Evolutionary conservation across 1,139 yeast species (phyloP).

Genomic region (Sugiyamaella grinbergsii): DNA sequence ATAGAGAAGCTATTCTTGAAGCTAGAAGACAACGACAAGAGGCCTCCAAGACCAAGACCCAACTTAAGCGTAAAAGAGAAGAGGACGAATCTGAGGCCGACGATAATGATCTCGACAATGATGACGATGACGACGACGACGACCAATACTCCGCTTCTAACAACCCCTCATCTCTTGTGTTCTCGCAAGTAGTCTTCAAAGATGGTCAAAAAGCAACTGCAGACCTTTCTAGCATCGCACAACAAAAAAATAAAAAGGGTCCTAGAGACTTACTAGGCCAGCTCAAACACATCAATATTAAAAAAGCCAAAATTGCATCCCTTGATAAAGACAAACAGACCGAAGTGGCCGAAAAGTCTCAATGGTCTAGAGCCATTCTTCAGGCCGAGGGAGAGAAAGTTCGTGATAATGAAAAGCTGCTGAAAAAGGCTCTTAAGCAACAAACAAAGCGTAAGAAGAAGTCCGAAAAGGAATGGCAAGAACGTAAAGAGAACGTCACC

Average conservation of each 20-base stretch:
- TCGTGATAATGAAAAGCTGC: constrained; percentile 84
- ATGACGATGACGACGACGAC: constrained; percentile 26
- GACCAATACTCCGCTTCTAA: background rate
- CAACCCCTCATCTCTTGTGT: constrained; percentile 54
- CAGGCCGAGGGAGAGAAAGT: constrained; percentile 88
- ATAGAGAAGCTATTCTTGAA: constrained; percentile 47
- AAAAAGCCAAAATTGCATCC: constrained; percentile 62
- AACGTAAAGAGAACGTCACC: constrained; percentile 70
- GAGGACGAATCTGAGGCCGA: constrained; percentile 28
- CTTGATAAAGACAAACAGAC: constrained; percentile 67
- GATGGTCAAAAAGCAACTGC: constrained; percentile 85
- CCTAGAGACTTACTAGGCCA: constrained; percentile 81
- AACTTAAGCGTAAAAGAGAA: constrained; percentile 40
- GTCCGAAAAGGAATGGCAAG: constrained; percentile 84
- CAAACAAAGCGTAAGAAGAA: constrained; percentile 76
- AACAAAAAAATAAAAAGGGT: constrained; percentile 56
- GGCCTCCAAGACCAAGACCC: constrained; percentile 50
- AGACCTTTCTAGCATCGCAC: constrained; percentile 66
- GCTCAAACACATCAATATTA: constrained; percentile 69
- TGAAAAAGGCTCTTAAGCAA: constrained; percentile 80
- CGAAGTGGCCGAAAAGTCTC: constrained; percentile 65
- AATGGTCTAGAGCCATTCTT: constrained; percentile 82
- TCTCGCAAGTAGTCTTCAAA: constrained; percentile 78
- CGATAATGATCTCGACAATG: constrained; percentile 36
- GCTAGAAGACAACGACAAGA: constrained; percentile 44